Conservation (phyloP, 164 flowering plant genomes). For the Piper betle region DNA sequence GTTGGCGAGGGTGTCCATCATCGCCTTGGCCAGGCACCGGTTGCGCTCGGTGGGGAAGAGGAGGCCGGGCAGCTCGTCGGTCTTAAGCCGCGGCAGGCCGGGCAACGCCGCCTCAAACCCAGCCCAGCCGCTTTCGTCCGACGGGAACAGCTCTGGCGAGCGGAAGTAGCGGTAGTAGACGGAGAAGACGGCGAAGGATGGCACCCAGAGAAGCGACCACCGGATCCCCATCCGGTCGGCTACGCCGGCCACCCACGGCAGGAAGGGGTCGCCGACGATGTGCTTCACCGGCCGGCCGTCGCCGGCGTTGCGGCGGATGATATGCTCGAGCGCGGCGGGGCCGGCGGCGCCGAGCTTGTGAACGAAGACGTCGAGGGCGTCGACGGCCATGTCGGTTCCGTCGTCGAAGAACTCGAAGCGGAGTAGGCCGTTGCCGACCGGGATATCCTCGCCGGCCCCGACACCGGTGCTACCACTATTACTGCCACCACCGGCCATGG, state of each 20-base stretch:
- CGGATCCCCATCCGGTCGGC: conserved; percentile 40
- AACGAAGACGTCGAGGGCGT: conserved; percentile 25
- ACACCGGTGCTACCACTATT: too few species aligned
- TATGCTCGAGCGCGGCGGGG: conserved; percentile 17
- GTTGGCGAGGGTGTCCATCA: conserved; percentile 41
- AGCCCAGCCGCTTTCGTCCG: background rate
- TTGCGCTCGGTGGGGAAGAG: conserved; percentile 36
- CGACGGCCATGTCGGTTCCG: conserved; percentile 25
- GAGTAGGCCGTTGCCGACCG: conserved; percentile 40
- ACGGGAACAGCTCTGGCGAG: conserved; percentile 34
- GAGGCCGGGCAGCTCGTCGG: conserved; percentile 61
- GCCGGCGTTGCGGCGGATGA: conserved; percentile 21
- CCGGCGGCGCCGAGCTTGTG: conserved; percentile 35
- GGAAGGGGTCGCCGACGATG: conserved; percentile 53
- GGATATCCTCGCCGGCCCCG: conserved; percentile 13
- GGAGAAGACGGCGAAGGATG: conserved; percentile 52
- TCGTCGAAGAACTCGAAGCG: conserved; percentile 63
- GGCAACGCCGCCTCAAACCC: conserved; percentile 43
- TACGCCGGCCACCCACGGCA: conserved; percentile 70
- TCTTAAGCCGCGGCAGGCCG: conserved; percentile 31
- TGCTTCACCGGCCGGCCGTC: conserved; percentile 47
- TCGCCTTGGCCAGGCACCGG: conserved; percentile 16
- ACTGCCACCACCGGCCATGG: conserved; percentile 17
- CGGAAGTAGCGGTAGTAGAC: conserved; percentile 45
- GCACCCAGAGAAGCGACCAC: conserved; percentile 62